Conservation (phyloP, 768 basidiomycete species). For the Boletus reticulatus region DNA sequence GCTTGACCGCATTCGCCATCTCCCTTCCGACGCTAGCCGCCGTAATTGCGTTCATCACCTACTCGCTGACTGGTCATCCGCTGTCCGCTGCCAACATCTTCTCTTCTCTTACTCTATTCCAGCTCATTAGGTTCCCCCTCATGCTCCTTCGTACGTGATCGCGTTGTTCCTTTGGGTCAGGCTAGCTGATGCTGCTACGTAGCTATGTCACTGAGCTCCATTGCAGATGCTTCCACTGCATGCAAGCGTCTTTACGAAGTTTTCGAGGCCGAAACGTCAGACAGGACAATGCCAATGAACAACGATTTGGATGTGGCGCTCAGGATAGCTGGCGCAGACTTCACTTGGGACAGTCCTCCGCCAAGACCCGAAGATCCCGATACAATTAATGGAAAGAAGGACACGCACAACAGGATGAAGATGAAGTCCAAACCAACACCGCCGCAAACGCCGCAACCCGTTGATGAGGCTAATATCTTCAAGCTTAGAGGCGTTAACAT, state of each 20-base stretch:
- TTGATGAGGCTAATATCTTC: conserved; percentile 48
- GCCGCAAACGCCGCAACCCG: conserved; percentile 30
- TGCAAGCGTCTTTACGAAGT: conserved; percentile 72
- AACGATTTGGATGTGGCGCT: conserved; percentile 59
- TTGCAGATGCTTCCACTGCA: conserved; percentile 83
- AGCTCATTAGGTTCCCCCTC: conserved; percentile 75
- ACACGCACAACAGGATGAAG: conserved; percentile 7
- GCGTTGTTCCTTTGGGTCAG: not conserved
- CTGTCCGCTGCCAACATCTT: conserved; percentile 76
- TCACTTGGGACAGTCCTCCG: conserved; percentile 85
- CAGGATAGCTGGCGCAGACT: conserved; percentile 63
- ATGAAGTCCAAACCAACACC: conserved; percentile 15
- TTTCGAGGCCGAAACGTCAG: conserved; percentile 79
- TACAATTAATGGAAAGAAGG: conserved; percentile 1
- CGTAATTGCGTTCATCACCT: conserved; percentile 74
- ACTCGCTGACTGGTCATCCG: conserved; percentile 66
- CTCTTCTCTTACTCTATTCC: conserved; percentile 83
- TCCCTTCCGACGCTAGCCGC: conserved; percentile 77
- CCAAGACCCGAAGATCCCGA: conserved; percentile 41
- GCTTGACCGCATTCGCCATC: conserved; percentile 64
- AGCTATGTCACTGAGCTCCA: conserved; percentile 73
- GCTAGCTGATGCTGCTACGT: conserved; percentile 1
- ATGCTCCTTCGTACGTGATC: conserved; percentile 57
- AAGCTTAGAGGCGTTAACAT: conserved; percentile 63
- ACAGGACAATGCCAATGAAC: conserved; percentile 57